Conservation (phyloP, 108 stramenopile species). For the Skeletonema marinoi region DNA sequence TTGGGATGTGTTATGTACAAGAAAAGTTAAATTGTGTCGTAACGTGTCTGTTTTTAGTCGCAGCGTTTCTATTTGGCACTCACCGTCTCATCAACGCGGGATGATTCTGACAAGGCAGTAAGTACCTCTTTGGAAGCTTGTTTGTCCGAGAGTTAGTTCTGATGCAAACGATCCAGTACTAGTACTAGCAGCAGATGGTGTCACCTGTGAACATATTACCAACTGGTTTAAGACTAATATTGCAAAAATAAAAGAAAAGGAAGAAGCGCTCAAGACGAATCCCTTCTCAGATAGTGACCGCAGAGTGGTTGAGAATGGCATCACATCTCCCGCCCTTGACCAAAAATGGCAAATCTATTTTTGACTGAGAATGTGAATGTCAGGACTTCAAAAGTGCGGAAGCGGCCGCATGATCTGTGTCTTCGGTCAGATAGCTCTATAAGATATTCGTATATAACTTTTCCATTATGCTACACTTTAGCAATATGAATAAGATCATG, state of each 20-base stretch:
- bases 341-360: constrained; percentile 11
- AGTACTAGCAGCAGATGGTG: constrained; percentile 67
- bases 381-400: constrained; percentile 3
- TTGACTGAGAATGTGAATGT: constrained; percentile 31
- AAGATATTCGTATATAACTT: background rate
- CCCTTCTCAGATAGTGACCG: constrained; percentile 14
- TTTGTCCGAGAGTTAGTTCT: constrained; percentile 67
- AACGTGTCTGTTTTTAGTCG: too few species aligned
- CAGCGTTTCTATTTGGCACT: too few species aligned
- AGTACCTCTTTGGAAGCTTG: constrained; percentile 2
- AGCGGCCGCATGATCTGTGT: background rate
- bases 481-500: background rate
- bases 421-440: background rate
- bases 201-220: constrained; percentile 73
- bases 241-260: background rate
- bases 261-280: constrained; percentile 7
- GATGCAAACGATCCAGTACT: constrained; percentile 72
- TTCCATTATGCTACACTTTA: background rate
- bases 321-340: constrained; percentile 20
- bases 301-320: constrained; percentile 11
- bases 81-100: too few species aligned
- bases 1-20: too few species aligned
- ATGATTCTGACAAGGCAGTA: too few species aligned
- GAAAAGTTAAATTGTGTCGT: too few species aligned
- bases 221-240: constrained; percentile 48